phyloP scores from a whole-genome alignment of 139 green algal species.

The Chlamydomonas schloesseri region DNA sequence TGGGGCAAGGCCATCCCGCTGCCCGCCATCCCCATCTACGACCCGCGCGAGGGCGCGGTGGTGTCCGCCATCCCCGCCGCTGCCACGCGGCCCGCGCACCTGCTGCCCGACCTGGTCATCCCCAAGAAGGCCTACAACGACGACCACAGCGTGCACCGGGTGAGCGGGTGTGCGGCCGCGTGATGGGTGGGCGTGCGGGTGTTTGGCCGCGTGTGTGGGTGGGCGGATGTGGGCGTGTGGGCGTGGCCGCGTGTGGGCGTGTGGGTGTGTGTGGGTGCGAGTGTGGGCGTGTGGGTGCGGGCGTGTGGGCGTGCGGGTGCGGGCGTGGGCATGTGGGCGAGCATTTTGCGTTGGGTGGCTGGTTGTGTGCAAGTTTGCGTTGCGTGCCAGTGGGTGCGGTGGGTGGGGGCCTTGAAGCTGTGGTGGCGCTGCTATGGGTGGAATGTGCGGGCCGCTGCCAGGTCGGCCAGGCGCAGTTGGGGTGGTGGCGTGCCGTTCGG shows the following conservation, averaged over 20 bases:
- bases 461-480: too few relatives aligned
- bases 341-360: too few relatives aligned
- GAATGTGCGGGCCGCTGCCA: too few relatives aligned
- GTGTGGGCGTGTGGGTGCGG: too few relatives aligned
- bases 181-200: not conserved
- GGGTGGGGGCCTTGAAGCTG: too few relatives aligned
- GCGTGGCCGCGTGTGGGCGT: not conserved
- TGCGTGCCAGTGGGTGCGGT: too few relatives aligned
- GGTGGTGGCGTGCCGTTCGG: too few relatives aligned
- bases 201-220: not conserved
- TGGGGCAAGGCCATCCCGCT: slow-evolving; percentile 92
- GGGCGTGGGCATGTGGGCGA: too few relatives aligned
- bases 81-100: slow-evolving; percentile 41
- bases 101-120: slow-evolving; percentile 42
- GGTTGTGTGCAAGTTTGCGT: too few relatives aligned
- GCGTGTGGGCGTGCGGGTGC: too few relatives aligned
- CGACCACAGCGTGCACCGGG: slow-evolving; percentile 38
- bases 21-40: slow-evolving; percentile 83
- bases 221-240: not conserved
- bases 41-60: slow-evolving; percentile 40
- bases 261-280: too few relatives aligned
- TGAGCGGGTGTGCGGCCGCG: not conserved
- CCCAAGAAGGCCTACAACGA: slow-evolving; percentile 46
- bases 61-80: slow-evolving; percentile 40
- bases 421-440: too few relatives aligned